Percentiles rank a stretch among this genome's conserved stretches.
Evolutionary conservation across 176 grass and related monocot species (phyloP).

Genomic region (Ananas comosus): DNA sequence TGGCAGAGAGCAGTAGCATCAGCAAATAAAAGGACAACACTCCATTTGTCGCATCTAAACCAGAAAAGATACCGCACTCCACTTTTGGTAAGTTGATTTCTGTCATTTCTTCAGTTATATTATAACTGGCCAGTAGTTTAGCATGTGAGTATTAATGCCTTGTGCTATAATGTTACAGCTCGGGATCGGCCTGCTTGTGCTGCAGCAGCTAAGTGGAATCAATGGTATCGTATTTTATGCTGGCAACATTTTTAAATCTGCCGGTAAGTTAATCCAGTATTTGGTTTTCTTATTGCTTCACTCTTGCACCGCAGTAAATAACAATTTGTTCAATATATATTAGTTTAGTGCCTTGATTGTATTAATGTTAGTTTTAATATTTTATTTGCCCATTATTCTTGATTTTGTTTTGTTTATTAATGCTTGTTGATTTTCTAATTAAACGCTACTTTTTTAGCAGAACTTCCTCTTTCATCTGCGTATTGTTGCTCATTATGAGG

Average conservation of each 20-base stretch:
- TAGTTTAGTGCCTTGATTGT: no score
- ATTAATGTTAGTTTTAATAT: no score
- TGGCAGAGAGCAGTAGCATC: constrained; percentile 69
- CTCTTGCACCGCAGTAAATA: background rate
- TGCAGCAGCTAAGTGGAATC: constrained; percentile 89
- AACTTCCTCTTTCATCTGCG: no score
- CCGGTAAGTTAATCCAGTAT: constrained; percentile 28
- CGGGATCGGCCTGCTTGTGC: constrained; percentile 76
- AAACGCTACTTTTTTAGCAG: no score
- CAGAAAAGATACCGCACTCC: constrained; percentile 72
- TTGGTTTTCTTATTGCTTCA: background rate
- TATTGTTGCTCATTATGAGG: no score
- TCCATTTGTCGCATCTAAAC: constrained; percentile 75
- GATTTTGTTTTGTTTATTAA: no score
- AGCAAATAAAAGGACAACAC: constrained; percentile 61
- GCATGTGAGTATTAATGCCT: background rate
- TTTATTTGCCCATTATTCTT: no score
- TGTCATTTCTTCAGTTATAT: constrained; percentile 1
- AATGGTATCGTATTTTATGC: constrained; percentile 85
- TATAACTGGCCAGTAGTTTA: constrained; percentile 1
- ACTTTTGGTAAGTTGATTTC: constrained; percentile 38
- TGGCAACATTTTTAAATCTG: constrained; percentile 82
- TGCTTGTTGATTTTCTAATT: no score
- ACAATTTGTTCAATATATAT: background rate
- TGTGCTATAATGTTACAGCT: constrained; percentile 32